Evolutionary conservation across 2,329 filamentous ascomycete genomes (phyloP).

Genomic region (Fusarium secorum): DNA sequence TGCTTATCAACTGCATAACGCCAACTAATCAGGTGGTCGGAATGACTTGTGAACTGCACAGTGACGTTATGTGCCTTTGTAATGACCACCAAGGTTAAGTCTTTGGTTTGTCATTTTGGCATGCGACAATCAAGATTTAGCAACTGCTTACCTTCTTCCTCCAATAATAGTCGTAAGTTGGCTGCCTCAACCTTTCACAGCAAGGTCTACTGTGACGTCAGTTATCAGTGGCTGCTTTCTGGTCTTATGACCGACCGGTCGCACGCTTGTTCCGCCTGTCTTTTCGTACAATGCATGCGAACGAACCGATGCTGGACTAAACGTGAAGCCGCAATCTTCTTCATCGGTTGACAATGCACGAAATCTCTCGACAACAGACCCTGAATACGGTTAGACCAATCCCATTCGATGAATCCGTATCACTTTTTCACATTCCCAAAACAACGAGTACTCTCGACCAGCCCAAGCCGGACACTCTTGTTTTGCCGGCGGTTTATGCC

Average conservation of each 20-base stretch:
- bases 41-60: not conserved
- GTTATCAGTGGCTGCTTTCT: accelerated
- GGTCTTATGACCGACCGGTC: accelerated
- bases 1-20: not conserved
- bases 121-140: accelerated
- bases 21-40: accelerated
- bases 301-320: accelerated
- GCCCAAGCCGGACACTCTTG: accelerated
- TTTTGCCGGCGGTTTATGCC: not conserved
- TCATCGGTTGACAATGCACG: not conserved
- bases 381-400: accelerated
- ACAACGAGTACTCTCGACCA: accelerated
- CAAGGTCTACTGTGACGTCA: not conserved
- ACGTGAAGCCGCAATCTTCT: accelerated
- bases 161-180: accelerated
- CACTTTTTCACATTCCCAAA: accelerated
- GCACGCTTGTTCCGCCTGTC: accelerated
- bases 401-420: not conserved
- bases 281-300: accelerated
- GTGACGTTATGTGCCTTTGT: not conserved
- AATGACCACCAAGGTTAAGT: not conserved
- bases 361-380: not conserved
- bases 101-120: not conserved
- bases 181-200: accelerated
- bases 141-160: accelerated